phyloP scores from a whole-genome alignment of 2,329 filamentous ascomycete genomes.

The Trichothecium roseum region DNA sequence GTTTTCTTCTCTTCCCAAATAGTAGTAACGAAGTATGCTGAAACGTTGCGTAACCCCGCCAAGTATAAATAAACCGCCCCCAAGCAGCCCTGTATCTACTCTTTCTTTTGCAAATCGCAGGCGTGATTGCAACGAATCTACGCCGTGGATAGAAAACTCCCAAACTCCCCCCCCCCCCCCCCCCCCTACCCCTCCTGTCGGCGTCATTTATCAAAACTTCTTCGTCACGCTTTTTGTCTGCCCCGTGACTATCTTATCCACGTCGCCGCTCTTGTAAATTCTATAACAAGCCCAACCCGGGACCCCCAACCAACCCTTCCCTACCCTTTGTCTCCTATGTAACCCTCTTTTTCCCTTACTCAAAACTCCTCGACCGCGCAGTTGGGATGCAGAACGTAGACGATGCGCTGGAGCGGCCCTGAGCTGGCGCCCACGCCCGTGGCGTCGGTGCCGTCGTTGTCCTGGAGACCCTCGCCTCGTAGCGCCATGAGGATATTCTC shows the following conservation, averaged over 20 bases:
- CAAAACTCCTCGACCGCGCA: constrained; percentile 64
- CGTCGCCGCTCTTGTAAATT: neutral
- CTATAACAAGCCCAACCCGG: too few species aligned
- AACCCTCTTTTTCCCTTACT: constrained; percentile 1
- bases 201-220: constrained; percentile 1
- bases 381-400: constrained; percentile 92
- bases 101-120: too few species aligned
- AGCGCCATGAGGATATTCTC: constrained; percentile 85
- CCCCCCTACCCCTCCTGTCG: neutral
- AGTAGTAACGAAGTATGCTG: too few species aligned
- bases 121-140: too few species aligned
- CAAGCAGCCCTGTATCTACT: too few species aligned
- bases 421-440: constrained; percentile 11
- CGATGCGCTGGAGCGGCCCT: constrained; percentile 24
- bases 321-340: too few species aligned
- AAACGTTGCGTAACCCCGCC: too few species aligned
- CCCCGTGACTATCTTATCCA: too few species aligned
- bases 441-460: constrained; percentile 31
- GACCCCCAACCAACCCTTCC: too few species aligned
- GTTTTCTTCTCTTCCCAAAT: too few species aligned
- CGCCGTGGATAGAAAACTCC: constrained; percentile 6
- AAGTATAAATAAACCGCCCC: too few species aligned
- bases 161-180: constrained; percentile 5
- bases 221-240: too few species aligned
- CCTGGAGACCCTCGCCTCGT: constrained; percentile 47